Evolutionary conservation across 2,329 filamentous ascomycete genomes (phyloP), one percentile per base, ranked within the genome.

Genomic region (Curvularia eragrostidis): DNA sequence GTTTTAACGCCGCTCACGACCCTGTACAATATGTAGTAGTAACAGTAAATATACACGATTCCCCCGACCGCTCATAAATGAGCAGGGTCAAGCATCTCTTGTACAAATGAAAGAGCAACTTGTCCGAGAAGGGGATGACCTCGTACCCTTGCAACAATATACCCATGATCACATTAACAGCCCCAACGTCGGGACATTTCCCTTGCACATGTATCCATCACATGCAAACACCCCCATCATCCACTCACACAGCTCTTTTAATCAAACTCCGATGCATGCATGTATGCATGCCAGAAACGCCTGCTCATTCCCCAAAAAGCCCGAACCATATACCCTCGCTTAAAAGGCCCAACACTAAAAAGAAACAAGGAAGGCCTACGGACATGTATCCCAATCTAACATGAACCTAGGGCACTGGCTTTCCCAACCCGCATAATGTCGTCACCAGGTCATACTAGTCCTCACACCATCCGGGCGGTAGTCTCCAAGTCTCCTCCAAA

Each of bases 21-120:
- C 50, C 38, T 61, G 58, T 61, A 61, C 47, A 52, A 58, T 44
- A 60, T 59, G 39, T 42, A 59, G 47, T 49, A 49, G n/a, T 36
- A 52, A 30, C 5, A 26, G 15, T 52, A 53, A 48, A 54, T 54
- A 55, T 52, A 61, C 41, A 48, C 47, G 32, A 55, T 52, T 38
- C 38, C 34, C 49, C 41, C 24, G 34, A 19, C 30, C 36, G 18
- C 28, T 47, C 39, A n/a, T 24, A 34, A 34, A 48, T 28, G 46
- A 23, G 34, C n/a, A 26, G 34, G 15, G 24, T 19, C n/a, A 15
- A 21, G 24, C 47, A 49, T 23, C 5, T 18, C 9, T 6, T 49
- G 47, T 23, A 49, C 23, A n/a, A 28, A 19, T 1, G 26, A 30
- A 19, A 18, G 7, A 12, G 21, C 2, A 46, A n/a, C 43, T 21